Evolutionary conservation across 1,284 basidiomycete species (phyloP).

Genomic region (Grifola frondosa): DNA sequence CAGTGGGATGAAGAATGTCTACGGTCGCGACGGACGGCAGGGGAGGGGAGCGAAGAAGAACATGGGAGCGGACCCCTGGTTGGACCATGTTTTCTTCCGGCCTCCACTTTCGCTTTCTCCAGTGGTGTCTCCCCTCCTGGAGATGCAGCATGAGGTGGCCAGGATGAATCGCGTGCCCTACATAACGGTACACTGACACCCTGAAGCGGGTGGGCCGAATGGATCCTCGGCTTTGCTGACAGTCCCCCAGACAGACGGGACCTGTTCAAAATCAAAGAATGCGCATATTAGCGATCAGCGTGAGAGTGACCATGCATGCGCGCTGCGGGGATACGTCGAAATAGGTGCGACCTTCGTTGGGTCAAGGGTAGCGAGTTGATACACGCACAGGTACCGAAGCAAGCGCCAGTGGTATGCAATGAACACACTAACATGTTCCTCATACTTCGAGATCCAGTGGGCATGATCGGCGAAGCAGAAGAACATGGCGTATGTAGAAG

Average conservation of each 20-base stretch:
- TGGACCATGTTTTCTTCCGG: constrained; percentile 11
- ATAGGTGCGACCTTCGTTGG: background rate
- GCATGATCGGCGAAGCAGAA: background rate
- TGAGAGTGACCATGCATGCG: background rate
- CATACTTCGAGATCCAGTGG: background rate
- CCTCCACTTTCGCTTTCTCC: constrained; percentile 1
- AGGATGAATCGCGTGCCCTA: constrained; percentile 4
- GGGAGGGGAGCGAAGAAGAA: constrained; percentile 4
- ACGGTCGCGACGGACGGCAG: background rate
- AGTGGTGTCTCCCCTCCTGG: constrained; percentile 4
- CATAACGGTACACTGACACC: constrained; percentile 42
- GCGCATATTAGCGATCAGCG: constrained; percentile 1
- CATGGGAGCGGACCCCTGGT: constrained; percentile 23
- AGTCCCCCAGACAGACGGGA: constrained; percentile 94
- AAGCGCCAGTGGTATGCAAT: background rate
- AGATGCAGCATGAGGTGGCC: background rate
- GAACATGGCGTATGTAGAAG: background rate
- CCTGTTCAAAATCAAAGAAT: too few species aligned
- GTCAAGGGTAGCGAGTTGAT: too few species aligned
- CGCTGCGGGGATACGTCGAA: background rate
- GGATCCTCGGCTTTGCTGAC: constrained; percentile 87
- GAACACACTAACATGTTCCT: background rate
- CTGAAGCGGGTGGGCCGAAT: constrained; percentile 74
- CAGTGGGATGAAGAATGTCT: too few species aligned
- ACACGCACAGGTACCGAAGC: background rate